Conservation (phyloP, 2,329 filamentous ascomycete species). For the Neocucurbitaria cava region DNA sequence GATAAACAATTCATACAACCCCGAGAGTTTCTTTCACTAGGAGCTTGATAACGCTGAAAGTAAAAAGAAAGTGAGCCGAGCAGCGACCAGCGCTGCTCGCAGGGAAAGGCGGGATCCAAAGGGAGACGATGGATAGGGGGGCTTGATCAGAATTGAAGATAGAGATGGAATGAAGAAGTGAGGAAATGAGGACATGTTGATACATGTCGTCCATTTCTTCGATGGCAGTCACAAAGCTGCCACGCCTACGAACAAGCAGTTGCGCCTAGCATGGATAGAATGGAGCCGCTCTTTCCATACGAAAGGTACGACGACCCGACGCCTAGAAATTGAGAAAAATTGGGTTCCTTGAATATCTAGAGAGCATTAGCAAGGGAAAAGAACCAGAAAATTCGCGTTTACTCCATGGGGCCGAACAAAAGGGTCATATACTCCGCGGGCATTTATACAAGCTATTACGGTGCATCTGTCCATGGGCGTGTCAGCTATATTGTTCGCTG, state of each 20-base stretch:
- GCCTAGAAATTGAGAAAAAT: background rate
- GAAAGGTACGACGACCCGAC: background rate
- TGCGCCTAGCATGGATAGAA: background rate
- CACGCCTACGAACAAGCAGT: background rate
- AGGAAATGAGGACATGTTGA: background rate
- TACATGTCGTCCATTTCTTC: background rate
- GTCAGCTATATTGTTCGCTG: background rate
- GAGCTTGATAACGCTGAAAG: background rate
- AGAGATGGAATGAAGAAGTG: background rate
- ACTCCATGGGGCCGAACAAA: too few species aligned
- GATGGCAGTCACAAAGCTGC: background rate
- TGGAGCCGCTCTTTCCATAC: background rate
- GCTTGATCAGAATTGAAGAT: background rate
- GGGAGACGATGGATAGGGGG: background rate
- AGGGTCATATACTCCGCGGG: too few species aligned
- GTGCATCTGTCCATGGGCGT: background rate
- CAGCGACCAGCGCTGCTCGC: constrained; percentile 12
- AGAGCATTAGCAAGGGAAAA: background rate
- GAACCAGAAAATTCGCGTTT: too few species aligned
- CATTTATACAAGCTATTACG: too few species aligned
- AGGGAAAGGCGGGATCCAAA: background rate
- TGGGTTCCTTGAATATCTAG: background rate
- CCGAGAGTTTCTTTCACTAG: background rate
- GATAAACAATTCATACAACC: background rate
- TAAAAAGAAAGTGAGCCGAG: background rate